A percentile compares a stretch with the other conserved stretches of the same genome.
phyloP scores from a whole-genome alignment of 192 early-diverging fungal genomes.

The Linderina pennispora region DNA sequence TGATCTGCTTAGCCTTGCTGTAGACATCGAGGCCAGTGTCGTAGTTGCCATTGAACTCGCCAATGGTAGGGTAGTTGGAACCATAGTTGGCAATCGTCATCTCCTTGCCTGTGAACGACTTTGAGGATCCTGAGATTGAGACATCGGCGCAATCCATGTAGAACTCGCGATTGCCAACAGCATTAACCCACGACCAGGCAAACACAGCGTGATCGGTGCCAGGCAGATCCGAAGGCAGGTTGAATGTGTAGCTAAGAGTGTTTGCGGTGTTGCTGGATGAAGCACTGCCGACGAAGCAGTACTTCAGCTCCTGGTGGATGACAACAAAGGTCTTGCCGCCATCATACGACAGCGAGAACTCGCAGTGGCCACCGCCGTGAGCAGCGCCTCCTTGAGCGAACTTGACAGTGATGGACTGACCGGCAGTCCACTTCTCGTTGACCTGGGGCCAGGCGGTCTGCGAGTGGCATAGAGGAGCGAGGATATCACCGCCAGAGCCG shows the following conservation, averaged over 20 bases:
- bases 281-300: slow-evolving; percentile 13
- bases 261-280: slow-evolving; percentile 1
- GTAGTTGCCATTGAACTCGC: slow-evolving; percentile 36
- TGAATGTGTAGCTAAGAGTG: slow-evolving; percentile 12
- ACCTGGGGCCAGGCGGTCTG: slow-evolving; percentile 8
- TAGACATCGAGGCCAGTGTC: slow-evolving; percentile 14
- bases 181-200: slow-evolving; percentile 66
- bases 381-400: slow-evolving; percentile 25
- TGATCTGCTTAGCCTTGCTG: slow-evolving; percentile 1
- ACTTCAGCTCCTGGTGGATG: slow-evolving; percentile 23
- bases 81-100: slow-evolving; percentile 52
- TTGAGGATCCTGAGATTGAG: slow-evolving; percentile 10
- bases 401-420: slow-evolving; percentile 20
- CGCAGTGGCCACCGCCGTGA: slow-evolving; percentile 48
- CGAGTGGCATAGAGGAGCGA: slow-evolving; percentile 28
- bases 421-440: slow-evolving; percentile 28
- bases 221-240: slow-evolving; percentile 18
- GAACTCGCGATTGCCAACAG: slow-evolving; percentile 58
- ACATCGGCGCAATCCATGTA: slow-evolving; percentile 62
- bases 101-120: slow-evolving; percentile 26
- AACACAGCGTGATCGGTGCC: slow-evolving; percentile 27
- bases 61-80: slow-evolving; percentile 33
- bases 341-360: slow-evolving; percentile 48
- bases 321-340: slow-evolving; percentile 32
- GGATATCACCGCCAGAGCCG: slow-evolving; percentile 8